Evolutionary conservation across 1,284 basidiomycete species (phyloP), one percentile per base, ranked within the genome.

Genomic region (Ustilago trichophora): DNA sequence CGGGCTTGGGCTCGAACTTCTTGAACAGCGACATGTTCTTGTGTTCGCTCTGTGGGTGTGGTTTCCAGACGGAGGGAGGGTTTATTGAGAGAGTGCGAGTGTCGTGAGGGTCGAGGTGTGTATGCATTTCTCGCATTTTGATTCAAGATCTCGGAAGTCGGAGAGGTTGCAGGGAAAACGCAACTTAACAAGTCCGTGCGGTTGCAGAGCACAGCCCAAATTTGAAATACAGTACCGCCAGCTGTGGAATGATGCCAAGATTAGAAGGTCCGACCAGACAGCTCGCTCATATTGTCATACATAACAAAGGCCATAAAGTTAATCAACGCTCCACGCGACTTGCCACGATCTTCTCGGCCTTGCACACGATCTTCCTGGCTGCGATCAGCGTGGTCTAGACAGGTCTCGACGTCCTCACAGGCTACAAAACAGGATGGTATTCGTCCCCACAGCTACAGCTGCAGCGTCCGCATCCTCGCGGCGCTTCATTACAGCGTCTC

Each of bases 1-100:
- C 95, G 29, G 89, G 88, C 60, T 92, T 88, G 16, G 90, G 87
- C 21, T 74, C 66, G 59, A 79, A 75, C 45, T 78, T 75, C 41
- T 76, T 80, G 71, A 80, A 80, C 27, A 80, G 66, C 41, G 79
- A 80, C 78, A 80, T 80, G 62, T 21, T 52, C n/a, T n/a, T n/a
- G n/a, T 36, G 26, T 29, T 40, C 11, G 36, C n/a, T 9, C 16
- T 24, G 7, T 38, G 29, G 11, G 26, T 29, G 26, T 13, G 6
- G 24, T 6, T 12, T 10, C 18, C 18, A 35, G 6, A 12, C 21
- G 29, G 13, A 21, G 25, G 45, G 8, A 21, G 18, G 16, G 5
- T 29, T 13, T 13, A 31, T 13, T 22, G 19, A 6, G 21, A 16
- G 34, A 25, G 36, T 16, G n/a, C 24, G 27, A 35, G 36, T 33